Percentiles rank a stretch among this genome's conserved stretches.
These are phyloP conservation scores for Penicillium longicatenatum DNA, from an alignment of 495 filamentous ascomycete species.

Conservation along the genomic window DNA sequence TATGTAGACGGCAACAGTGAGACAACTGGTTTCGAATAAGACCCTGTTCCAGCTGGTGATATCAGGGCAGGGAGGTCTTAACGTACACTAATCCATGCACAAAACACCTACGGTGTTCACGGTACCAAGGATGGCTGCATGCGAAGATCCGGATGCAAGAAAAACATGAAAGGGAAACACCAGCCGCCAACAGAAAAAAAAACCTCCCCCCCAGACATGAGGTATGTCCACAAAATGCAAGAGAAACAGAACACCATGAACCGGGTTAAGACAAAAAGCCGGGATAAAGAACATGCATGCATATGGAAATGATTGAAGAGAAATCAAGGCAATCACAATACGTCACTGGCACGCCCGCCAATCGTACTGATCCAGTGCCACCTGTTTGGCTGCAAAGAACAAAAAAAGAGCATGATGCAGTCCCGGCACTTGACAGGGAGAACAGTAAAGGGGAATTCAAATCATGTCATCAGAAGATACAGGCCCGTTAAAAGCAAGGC, in stretches of 20 bases:
- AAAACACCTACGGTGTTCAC: constrained; percentile 61
- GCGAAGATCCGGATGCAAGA: constrained; percentile 38
- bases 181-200: constrained; percentile 35
- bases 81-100: constrained; percentile 78
- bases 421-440: constrained; percentile 25
- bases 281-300: constrained; percentile 30
- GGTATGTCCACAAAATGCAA: constrained; percentile 38
- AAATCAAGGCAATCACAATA: constrained; percentile 29
- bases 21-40: constrained; percentile 56
- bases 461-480: constrained; percentile 40
- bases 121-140: constrained; percentile 38
- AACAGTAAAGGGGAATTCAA: constrained; percentile 30
- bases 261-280: constrained; percentile 17
- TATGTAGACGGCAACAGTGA: constrained; percentile 52
- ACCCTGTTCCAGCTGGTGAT: constrained; percentile 48
- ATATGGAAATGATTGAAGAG: constrained; percentile 14
- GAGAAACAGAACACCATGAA: constrained; percentile 27
- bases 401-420: constrained; percentile 29
- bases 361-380: constrained; percentile 34
- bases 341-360: constrained; percentile 41
- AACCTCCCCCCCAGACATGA: constrained; percentile 31
- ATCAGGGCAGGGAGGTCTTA: constrained; percentile 62
- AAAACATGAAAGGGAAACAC: constrained; percentile 30
- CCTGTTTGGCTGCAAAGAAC: constrained; percentile 28
- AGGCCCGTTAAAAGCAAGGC: constrained; percentile 20